phyloP scores from a whole-genome alignment of 805 yeast genomes.

The Suhomyces canberraensis region DNA sequence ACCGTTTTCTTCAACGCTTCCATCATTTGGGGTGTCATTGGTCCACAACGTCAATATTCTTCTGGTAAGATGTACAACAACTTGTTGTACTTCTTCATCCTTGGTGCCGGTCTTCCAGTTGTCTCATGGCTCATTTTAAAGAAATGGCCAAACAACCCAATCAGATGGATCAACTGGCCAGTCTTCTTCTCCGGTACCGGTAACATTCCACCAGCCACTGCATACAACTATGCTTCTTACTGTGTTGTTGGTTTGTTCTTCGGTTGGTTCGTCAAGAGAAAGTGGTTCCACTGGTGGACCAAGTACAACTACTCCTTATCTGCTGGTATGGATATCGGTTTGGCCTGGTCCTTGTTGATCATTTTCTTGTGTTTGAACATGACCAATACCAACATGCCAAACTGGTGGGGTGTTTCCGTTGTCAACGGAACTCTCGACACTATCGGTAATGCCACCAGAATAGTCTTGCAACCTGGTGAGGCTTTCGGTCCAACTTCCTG shows the following conservation, averaged over 20 bases:
- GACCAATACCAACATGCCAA: conserved; percentile 20
- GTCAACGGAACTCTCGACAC: conserved; percentile 41
- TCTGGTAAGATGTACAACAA: conserved; percentile 22
- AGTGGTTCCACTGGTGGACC: conserved; percentile 43
- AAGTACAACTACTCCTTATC: conserved; percentile 45
- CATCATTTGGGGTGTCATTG: conserved; percentile 44
- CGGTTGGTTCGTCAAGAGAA: conserved; percentile 38
- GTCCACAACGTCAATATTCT: conserved; percentile 21
- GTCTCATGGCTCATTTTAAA: conserved; percentile 37
- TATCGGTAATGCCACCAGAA: conserved; percentile 30
- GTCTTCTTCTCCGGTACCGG: conserved; percentile 49
- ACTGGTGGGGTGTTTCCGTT: conserved; percentile 70
- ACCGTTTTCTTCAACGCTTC: conserved; percentile 41
- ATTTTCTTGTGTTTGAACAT: conserved; percentile 22
- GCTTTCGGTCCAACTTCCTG: too few relatives aligned
- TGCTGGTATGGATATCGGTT: conserved; percentile 44
- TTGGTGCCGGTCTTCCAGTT: conserved; percentile 37
- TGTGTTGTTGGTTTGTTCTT: conserved; percentile 36
- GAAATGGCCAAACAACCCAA: conserved; percentile 39
- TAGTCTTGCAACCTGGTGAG: conserved; percentile 35
- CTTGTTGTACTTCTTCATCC: conserved; percentile 36
- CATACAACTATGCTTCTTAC: conserved; percentile 60
- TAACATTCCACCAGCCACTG: conserved; percentile 71
- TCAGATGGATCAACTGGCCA: conserved; percentile 28
- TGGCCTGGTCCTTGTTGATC: conserved; percentile 29